These are phyloP conservation scores for Geosiphon pyriformis DNA, from an alignment of 192 early-diverging fungal genomes.

Conservation along the genomic window DNA sequence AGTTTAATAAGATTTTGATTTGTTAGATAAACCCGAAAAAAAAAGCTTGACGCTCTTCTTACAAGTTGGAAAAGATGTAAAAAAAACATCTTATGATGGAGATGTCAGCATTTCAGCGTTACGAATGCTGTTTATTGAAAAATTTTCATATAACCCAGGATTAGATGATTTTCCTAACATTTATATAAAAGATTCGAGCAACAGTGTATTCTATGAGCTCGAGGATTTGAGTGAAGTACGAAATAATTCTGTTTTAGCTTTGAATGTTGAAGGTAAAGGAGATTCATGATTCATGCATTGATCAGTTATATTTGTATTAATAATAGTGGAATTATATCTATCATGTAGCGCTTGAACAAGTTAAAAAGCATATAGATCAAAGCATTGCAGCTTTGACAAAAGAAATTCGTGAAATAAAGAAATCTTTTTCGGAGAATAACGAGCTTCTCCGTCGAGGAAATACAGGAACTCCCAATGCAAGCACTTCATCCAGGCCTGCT, in stretches of 20 bases:
- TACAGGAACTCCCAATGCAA: slow-evolving; percentile 12
- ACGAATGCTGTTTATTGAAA: slow-evolving; percentile 70
- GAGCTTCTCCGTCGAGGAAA: slow-evolving; percentile 15
- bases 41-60: slow-evolving; percentile 47
- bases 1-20: no score
- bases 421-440: slow-evolving; percentile 18
- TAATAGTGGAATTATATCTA: slow-evolving; percentile 4
- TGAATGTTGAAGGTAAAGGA: slow-evolving; percentile 48
- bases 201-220: slow-evolving; percentile 59
- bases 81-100: slow-evolving; percentile 49
- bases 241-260: slow-evolving; percentile 47
- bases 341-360: slow-evolving; percentile 37
- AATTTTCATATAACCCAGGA: slow-evolving; percentile 56
- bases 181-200: slow-evolving; percentile 56
- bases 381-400: slow-evolving; percentile 34
- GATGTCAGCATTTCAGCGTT: slow-evolving; percentile 52
- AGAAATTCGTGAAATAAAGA: slow-evolving; percentile 38
- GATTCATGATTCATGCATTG: no score
- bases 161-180: slow-evolving; percentile 62
- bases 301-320: no score
- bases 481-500: slow-evolving; percentile 1
- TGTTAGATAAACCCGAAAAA: slow-evolving; percentile 22
- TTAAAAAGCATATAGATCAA: slow-evolving; percentile 42
- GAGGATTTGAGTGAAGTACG: slow-evolving; percentile 58
- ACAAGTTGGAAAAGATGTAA: slow-evolving; percentile 58